These are phyloP conservation scores for Entomortierella beljakovae DNA, from an alignment of 192 early-diverging fungal genomes.

Conservation along the genomic window DNA sequence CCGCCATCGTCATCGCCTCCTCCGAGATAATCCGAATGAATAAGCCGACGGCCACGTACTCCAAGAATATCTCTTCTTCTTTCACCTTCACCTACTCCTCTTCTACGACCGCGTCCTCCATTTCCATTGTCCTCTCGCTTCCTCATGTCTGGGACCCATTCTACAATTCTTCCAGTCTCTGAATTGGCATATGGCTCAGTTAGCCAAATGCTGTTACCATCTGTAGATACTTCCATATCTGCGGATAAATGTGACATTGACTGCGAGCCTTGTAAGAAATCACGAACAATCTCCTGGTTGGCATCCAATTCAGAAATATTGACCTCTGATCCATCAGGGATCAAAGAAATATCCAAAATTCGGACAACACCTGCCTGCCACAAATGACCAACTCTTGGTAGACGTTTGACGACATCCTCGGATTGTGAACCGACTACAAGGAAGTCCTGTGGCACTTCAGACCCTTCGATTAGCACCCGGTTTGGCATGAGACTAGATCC, in stretches of 20 bases:
- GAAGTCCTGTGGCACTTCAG: slow-evolving; percentile 1
- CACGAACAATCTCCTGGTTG: slow-evolving; percentile 18
- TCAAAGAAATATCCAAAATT: slow-evolving; percentile 18
- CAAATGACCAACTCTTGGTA: slow-evolving; percentile 28
- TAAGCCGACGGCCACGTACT: slow-evolving; percentile 9
- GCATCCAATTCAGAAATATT: slow-evolving; percentile 23
- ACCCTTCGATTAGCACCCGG: neutral
- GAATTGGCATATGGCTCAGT: slow-evolving; percentile 37
- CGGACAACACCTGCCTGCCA: slow-evolving; percentile 50
- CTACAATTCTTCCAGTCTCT: slow-evolving; percentile 29
- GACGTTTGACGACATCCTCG: slow-evolving; percentile 16
- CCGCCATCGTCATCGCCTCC: slow-evolving; percentile 1
- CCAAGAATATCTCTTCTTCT: slow-evolving; percentile 6
- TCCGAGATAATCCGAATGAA: neutral
- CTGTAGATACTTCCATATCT: slow-evolving; percentile 36
- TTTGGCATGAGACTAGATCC: slow-evolving; percentile 22
- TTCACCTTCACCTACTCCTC: neutral
- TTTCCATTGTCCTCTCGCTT: neutral
- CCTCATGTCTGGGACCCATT: slow-evolving; percentile 29
- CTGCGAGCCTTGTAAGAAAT: slow-evolving; percentile 33
- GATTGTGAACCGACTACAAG: slow-evolving; percentile 46
- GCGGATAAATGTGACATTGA: slow-evolving; percentile 50
- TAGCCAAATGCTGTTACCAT: slow-evolving; percentile 40
- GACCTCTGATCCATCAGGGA: slow-evolving; percentile 10
- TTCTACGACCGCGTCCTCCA: neutral